phyloP scores from a whole-genome alignment of 768 basidiomycete species.

The Polyporus arcularius region DNA sequence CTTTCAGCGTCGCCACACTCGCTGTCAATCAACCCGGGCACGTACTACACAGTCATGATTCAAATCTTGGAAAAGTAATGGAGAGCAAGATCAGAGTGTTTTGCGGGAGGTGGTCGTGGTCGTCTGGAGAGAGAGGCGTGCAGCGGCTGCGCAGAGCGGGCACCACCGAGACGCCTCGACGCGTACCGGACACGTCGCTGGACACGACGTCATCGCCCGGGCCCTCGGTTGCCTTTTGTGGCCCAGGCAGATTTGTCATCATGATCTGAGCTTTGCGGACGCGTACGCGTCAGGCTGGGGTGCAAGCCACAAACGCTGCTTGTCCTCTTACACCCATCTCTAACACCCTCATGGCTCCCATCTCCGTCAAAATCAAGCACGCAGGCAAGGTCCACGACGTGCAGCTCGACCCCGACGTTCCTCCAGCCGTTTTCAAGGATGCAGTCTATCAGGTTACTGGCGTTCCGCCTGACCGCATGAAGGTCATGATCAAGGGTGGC shows the following conservation, averaged over 20 bases:
- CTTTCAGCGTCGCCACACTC: neutral
- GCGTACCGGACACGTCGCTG: conserved; percentile 20
- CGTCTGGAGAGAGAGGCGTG: neutral
- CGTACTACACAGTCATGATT: conserved; percentile 53
- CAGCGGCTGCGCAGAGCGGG: neutral
- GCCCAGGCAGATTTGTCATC: conserved; percentile 14
- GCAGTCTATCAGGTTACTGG: conserved; percentile 80
- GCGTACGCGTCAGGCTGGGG: conserved; percentile 11
- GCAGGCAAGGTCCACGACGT: conserved; percentile 78
- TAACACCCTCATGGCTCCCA: conserved; percentile 57
- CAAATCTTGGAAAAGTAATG: neutral
- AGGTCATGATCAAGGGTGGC: conserved; percentile 94
- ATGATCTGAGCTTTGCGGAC: conserved; percentile 10
- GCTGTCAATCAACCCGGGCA: neutral
- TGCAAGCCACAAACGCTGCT: neutral
- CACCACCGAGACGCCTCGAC: conserved; percentile 9
- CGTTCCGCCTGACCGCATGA: conserved; percentile 90
- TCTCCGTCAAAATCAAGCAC: conserved; percentile 87
- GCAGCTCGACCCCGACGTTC: conserved; percentile 68
- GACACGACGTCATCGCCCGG: conserved; percentile 20
- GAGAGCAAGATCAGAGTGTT: neutral
- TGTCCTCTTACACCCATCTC: neutral
- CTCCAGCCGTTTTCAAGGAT: conserved; percentile 79
- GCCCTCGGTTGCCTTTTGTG: neutral
- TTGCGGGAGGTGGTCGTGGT: conserved; percentile 2